Evolutionary conservation across 441 rosid species (phyloP), one percentile per base, ranked within the genome.

Genomic region (Lepidium campestre): DNA sequence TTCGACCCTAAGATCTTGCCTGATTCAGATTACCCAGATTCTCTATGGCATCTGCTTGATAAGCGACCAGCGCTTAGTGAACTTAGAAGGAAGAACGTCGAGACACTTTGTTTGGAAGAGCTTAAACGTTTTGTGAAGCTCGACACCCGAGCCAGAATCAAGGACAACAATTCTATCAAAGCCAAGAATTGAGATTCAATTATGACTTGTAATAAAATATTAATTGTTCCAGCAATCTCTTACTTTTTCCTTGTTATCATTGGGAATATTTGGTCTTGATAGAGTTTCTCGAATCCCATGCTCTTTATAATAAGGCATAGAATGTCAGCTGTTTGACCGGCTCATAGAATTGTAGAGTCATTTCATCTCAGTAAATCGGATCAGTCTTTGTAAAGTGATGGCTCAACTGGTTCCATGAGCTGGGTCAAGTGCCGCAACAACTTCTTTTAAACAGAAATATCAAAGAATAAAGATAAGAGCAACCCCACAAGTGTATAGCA

Each of bases 91-190:
- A 69, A 69, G 74, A 46, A 35, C 64, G 62, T 74, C 0, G 85
- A 86, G 70, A 78, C 85, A 23, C 93, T 91, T 52, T 81, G 91
- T 0, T 87, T 72, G 1, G 87, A 83, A 49, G 87, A 87, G 41
- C 85, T 91, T 61, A 87, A 77, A 71, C 84, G 88, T 65, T 89
- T 89, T 75, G 83, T 85, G 65, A 91, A 86, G 82, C 82, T 91
- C 34, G 88, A 89, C 59, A 84, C 80, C 45, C 82, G 96, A 44
- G 84, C 85, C 27, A 83, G 80, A 62, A 89, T 89, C 60, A 89
- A 80, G 83, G 89, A 87, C 45, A 87, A 83, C 78, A 89, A 89
- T 71, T 75, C 89, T 35, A 6, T 69, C 41, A 87, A 77, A 79
- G 94, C 98, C 81, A 89, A 86, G 78, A 83, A 83, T 71, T 91